Evolutionary conservation across 2,329 filamentous ascomycete species (phyloP).

Genomic region (Ophiostoma perfectum): DNA sequence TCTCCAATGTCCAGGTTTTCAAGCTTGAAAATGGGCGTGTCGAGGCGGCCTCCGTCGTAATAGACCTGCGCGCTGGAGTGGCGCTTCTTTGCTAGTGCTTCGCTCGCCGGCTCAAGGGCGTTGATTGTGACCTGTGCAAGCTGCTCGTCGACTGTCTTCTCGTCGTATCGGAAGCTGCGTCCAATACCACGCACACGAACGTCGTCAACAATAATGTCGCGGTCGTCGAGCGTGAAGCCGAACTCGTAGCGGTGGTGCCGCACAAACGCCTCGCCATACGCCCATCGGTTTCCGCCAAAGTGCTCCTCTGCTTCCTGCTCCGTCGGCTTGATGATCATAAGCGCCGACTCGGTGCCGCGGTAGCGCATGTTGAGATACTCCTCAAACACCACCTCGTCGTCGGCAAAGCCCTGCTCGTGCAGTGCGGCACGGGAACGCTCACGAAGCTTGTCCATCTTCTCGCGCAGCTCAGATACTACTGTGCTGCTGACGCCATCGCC

Average conservation of each 20-base stretch:
- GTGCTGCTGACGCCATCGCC: conserved; percentile 32
- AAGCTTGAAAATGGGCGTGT: conserved; percentile 79
- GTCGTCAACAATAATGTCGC: conserved; percentile 73
- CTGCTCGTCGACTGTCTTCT: conserved; percentile 80
- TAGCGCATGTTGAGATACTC: conserved; percentile 95
- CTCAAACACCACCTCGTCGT: conserved; percentile 72
- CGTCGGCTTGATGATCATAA: conserved; percentile 78
- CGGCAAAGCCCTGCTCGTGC: conserved; percentile 70
- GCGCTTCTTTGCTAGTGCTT: conserved; percentile 41
- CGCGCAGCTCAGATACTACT: conserved; percentile 57
- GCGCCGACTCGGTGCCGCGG: conserved; percentile 79
- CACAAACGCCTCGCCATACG: conserved; percentile 77
- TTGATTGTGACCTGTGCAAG: conserved; percentile 62
- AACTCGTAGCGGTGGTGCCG: conserved; percentile 89
- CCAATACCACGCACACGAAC: conserved; percentile 75
- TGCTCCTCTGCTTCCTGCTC: conserved; percentile 54
- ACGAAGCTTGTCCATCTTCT: conserved; percentile 74
- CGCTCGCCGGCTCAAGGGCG: conserved; percentile 44
- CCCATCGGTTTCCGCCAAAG: conserved; percentile 65
- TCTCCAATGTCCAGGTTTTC: conserved; percentile 68
- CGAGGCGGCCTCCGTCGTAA: conserved; percentile 71
- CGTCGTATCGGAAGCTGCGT: conserved; percentile 73
- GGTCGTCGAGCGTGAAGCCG: conserved; percentile 76
- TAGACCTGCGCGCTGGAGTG: conserved; percentile 69
- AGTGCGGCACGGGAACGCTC: conserved; percentile 64